Evolutionary conservation across 2,329 filamentous ascomycete genomes (phyloP), one percentile per base, ranked within the genome.

Genomic region (Chaetomium strumarium): DNA sequence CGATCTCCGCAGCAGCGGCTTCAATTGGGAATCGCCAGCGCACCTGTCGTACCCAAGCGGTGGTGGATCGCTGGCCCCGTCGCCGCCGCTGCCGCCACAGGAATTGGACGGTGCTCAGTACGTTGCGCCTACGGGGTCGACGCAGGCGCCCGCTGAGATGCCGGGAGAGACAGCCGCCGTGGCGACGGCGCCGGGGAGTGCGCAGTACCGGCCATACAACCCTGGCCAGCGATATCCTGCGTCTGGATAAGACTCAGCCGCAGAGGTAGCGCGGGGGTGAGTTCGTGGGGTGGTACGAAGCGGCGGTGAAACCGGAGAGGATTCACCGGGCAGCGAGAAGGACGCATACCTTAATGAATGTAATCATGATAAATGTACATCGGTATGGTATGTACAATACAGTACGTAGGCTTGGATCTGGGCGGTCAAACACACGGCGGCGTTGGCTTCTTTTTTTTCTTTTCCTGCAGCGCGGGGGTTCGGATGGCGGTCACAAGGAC

Each of bases 11-110:
- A 38, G 13, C 9, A 62, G 60, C 47, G 50, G 55, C 20, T 63
- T 63, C 43, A 63, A 60, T 39, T 64, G 62, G 62, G 61, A 64
- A 34, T 59, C 62, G 34, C 60, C 62, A 2, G 51, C 60, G 34
- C 59, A 63, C 16, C 47, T 61, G 44, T 30, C 52, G 11, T 59
- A 57, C 33, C 37, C 53, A 13, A 20, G 24, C 6, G 43, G 42
- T 24, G 24, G 24, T 24, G 24, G 24, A 8, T 4, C 40, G 42
- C 6, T 36, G 24, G 33, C 57, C 46, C 37, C 58, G 51, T 42
- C 59, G 45, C 53, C 55, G 13, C 55, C 61, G 13, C 17, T 51
- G 36, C 33, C 34, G 31, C 36, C 39, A 2, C 53, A 52, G 34
- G 53, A 55, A 46, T 42, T 61, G 12, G 56, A 56, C 24, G 49